Base-by-base conservation (phyloP, 805 yeast genomes). In the Torulaspora maleeae region DNA sequence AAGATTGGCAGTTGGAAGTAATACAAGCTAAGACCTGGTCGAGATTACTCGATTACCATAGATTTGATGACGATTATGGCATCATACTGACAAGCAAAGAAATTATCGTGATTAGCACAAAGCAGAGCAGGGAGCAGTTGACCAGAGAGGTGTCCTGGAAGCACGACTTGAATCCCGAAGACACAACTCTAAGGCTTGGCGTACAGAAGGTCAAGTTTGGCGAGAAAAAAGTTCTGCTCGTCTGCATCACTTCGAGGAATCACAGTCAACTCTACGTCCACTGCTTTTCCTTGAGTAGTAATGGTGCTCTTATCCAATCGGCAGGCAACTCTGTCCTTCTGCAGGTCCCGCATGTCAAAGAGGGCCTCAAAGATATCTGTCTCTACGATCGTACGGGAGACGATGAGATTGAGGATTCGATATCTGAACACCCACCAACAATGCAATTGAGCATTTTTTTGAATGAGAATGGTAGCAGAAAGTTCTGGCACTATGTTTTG, bases 11-110 rank as follows among this genome's bases (percentile, higher is more conserved):
- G 29, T 51, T 58, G 2, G 67, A 70, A 45, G 49, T 76, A 15
- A 65, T 77, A 1, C 68, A 77, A 7, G 76, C 82, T 1, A 74
- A 75, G 27, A 68, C 76, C 0, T 80, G 82, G 81, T 72, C 83
- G 0, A 61, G 64, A 29, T 51, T 82, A 2, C 60, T 74, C 36
- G 86, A 79, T 44, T 61, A 74, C 42, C 55, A 47, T 16, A 59
- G 60, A 35, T 60, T 69, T 10, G 57, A 57, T 32, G 70, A 60
- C 7, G 52, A 65, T 2, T 68, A 72, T 47, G 65, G 74, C 3
- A 72, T 83, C 33, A 54, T 85, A 5, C 64, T 88, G 22, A 86
- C 95, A 0, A 74, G 88, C 0, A 77, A 74, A 45, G 90, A 85
- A 54, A 41, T 89, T 6, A 73, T 79, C 0, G 67, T 89, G 72